Evolutionary conservation across 2,329 filamentous ascomycete genomes (phyloP).

Genomic region (Diaporthe capsici): DNA sequence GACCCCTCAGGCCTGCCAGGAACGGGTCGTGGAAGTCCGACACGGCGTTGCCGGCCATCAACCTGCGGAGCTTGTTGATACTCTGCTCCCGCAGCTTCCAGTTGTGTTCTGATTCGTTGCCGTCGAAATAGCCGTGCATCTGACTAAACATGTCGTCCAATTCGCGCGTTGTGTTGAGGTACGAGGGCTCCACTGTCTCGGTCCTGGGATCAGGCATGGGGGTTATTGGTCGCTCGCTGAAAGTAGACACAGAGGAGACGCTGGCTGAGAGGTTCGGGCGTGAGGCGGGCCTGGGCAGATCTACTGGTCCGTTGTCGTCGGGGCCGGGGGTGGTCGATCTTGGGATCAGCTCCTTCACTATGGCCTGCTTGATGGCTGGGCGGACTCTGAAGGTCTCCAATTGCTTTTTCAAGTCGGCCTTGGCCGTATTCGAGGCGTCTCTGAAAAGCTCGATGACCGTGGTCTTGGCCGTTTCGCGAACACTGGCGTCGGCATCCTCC

Average conservation of each 20-base stretch:
- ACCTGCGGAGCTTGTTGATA: constrained; percentile 79
- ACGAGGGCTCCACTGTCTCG: constrained; percentile 82
- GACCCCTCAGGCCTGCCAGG: constrained; percentile 76
- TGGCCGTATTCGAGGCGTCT: constrained; percentile 84
- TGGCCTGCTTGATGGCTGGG: constrained; percentile 86
- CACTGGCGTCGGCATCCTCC: constrained; percentile 90
- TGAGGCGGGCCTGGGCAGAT: constrained; percentile 54
- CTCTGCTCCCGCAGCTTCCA: constrained; percentile 91
- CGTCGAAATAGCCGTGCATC: constrained; percentile 87
- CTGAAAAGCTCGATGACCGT: constrained; percentile 91
- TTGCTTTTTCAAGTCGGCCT: constrained; percentile 90
- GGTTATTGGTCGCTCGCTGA: constrained; percentile 69
- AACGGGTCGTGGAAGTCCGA: constrained; percentile 82
- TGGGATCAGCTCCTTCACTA: constrained; percentile 80
- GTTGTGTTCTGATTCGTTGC: constrained; percentile 90
- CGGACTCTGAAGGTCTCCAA: constrained; percentile 87
- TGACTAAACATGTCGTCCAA: constrained; percentile 89
- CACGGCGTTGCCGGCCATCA: constrained; percentile 87
- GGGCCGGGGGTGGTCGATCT: constrained; percentile 47
- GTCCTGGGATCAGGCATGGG: constrained; percentile 74
- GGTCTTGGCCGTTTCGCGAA: constrained; percentile 86
- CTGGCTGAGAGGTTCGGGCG: constrained; percentile 63
- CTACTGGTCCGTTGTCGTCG: constrained; percentile 30
- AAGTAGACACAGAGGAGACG: constrained; percentile 67
- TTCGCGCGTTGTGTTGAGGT: constrained; percentile 87